Percentiles rank a stretch among this genome's conserved stretches.
Conservation (phyloP, 192 early-diverging fungal genomes). For the Linnemannia exigua region DNA sequence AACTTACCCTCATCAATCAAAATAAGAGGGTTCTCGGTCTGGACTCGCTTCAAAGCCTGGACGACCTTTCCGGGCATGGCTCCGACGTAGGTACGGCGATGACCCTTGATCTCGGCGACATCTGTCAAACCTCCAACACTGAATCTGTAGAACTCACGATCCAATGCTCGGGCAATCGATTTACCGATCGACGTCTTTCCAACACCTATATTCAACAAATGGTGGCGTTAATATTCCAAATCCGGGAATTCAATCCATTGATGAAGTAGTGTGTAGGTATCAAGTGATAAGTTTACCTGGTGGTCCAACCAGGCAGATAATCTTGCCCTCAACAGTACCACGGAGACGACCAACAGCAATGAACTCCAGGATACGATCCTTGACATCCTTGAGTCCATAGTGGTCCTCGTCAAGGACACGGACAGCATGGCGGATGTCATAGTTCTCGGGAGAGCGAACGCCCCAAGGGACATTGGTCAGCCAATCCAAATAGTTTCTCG, state of each 20-base stretch:
- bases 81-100: slow-evolving; percentile 98
- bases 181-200: slow-evolving; percentile 99
- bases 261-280: not conserved
- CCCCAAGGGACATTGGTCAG: slow-evolving; percentile 98
- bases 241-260: not conserved
- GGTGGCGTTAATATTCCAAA: not conserved
- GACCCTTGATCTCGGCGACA: slow-evolving; percentile 99
- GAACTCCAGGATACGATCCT: slow-evolving; percentile 99
- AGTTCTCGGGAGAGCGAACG: slow-evolving; percentile 90
- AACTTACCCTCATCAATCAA: slow-evolving; percentile 91
- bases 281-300: slow-evolving; percentile 70
- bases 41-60: slow-evolving; percentile 98
- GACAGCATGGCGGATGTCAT: slow-evolving; percentile 89
- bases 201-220: slow-evolving; percentile 69
- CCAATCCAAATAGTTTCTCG: slow-evolving; percentile 99
- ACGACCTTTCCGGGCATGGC: slow-evolving; percentile 99
- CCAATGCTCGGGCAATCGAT: slow-evolving; percentile 95
- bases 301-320: slow-evolving; percentile 98
- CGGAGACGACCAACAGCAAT: slow-evolving; percentile 98
- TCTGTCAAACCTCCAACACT: slow-evolving; percentile 97
- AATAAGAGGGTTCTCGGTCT: slow-evolving; percentile 97
- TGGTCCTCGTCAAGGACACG: slow-evolving; percentile 98
- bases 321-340: slow-evolving; percentile 98
- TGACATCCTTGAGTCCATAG: slow-evolving; percentile 99
- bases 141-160: slow-evolving; percentile 97